Evolutionary conservation across 1,284 basidiomycete species (phyloP).

Genomic region (Heliocybe sulcata): DNA sequence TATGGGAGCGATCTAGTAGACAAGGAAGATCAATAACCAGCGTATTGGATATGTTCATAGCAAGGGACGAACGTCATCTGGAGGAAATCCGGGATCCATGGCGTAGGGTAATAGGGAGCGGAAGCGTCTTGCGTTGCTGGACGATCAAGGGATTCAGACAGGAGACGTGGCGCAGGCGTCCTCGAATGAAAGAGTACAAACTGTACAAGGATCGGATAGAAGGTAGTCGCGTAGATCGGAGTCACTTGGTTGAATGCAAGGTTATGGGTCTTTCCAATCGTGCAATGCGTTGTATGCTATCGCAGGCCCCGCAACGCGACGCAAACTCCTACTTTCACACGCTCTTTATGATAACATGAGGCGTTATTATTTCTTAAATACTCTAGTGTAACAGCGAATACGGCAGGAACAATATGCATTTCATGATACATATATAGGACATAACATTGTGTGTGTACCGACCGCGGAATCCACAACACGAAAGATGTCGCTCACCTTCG

Average conservation of each 20-base stretch:
- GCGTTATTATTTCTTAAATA: no score
- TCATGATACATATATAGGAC: neutral
- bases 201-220: neutral
- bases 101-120: conserved; percentile 9
- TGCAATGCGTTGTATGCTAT: neutral
- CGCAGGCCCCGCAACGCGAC: neutral
- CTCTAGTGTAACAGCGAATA: no score
- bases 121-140: neutral
- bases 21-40: conserved; percentile 1
- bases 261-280: neutral
- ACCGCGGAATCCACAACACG: no score
- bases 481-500: no score
- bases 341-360: neutral
- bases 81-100: conserved; percentile 57
- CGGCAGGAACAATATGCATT: no score
- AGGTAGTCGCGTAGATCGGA: neutral
- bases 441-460: no score
- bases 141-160: neutral
- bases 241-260: conserved; percentile 3
- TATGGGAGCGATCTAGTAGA: conserved; percentile 71
- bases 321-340: neutral
- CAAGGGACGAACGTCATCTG: conserved; percentile 44
- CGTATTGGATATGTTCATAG: conserved; percentile 4
- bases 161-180: no score
- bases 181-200: neutral